Percentiles rank a stretch among this genome's conserved stretches.
Evolutionary conservation across 805 yeast species (phyloP).

Genomic region (Saccharomycopsis selenospora): DNA sequence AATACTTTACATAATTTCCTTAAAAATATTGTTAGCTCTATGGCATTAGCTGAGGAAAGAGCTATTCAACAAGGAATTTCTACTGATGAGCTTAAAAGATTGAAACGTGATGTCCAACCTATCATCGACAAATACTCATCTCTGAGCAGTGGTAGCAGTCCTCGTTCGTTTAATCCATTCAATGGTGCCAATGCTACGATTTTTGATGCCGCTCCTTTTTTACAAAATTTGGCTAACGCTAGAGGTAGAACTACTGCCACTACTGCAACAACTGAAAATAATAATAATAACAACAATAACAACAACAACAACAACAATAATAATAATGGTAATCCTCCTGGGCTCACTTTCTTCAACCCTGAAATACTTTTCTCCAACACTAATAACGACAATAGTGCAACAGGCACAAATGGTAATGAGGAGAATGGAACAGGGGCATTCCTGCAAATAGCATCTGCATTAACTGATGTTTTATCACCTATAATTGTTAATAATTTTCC

Average conservation of each 20-base stretch:
- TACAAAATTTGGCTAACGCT: background rate
- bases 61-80: conserved; percentile 19
- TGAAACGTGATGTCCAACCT: conserved; percentile 6
- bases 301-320: conserved; percentile 4
- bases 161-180: background rate
- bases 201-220: background rate
- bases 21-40: conserved; percentile 2
- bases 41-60: conserved; percentile 15
- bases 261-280: background rate
- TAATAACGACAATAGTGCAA: background rate
- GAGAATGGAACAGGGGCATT: background rate
- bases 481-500: background rate
- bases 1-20: conserved; percentile 15
- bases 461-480: background rate
- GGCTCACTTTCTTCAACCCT: background rate
- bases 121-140: conserved; percentile 1
- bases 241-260: background rate
- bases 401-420: background rate
- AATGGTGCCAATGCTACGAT: background rate
- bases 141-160: background rate
- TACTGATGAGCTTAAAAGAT: background rate
- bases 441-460: background rate
- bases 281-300: background rate
- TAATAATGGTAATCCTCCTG: conserved; percentile 1
- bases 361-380: background rate